Evolutionary conservation across 73 alveolate genomes (phyloP), one percentile per base, ranked within the genome.

Genomic region (Paramecium octaurelia): DNA sequence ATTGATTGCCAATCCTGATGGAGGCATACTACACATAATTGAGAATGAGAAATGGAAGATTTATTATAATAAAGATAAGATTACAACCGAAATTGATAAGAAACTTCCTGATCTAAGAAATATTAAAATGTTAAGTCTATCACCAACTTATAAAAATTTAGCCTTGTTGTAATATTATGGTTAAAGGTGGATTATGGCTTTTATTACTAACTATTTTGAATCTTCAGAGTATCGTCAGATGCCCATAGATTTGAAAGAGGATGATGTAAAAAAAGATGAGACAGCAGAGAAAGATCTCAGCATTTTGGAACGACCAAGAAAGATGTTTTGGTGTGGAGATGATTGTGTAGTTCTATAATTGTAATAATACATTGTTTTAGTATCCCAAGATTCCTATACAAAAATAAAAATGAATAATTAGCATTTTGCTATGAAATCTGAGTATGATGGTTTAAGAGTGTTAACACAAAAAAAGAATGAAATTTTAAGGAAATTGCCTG

Each of bases 241-340:
- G 71, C 60, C 50, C 3, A 68, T 89, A 12, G 94, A 89, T 71
- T 70, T 89, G 23, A 89, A 71, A 38, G 94, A 83, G 50, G 85
- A 70, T 20, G 88, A 89, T 46, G 35, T 44, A 27, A 29, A 58
- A 21, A 70, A 89, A 14, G 70, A 58, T 16, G 88, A 70, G n/a
- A 10, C 64, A 80, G 64, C 91, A 24, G 75, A 31, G 4, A 80
- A 80, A 64, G 91, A 80, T 80, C 31, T 23, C 34, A 38, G 89
- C n/a, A 70, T 64, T 21, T 36, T 71, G 11, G 93, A 87, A 36
- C 21, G 88, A 76, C 85, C 92, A 3, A 12, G 42, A 75, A 40
- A 90, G 23, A 76, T 93, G 93, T 68, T 20, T 73, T 93, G 96
- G 96, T 93, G 96, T 86, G 96, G 96, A 18, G 93, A 71, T 93